Evolutionary conservation across 192 early-diverging fungal genomes (phyloP).

Genomic region (Funneliformis geosporum): DNA sequence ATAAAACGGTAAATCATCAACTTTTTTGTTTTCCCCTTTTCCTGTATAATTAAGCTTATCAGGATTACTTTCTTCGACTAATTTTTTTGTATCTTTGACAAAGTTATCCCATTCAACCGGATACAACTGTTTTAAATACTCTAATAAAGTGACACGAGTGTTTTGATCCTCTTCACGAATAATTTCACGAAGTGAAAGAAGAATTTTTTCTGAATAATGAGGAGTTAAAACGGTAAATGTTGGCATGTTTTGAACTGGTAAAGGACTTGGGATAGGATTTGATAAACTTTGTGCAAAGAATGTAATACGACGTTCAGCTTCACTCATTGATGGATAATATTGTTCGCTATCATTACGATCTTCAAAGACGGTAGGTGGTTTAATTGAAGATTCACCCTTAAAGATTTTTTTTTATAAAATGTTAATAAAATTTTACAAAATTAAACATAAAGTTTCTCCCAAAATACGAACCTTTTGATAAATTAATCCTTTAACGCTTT

Average conservation of each 20-base stretch:
- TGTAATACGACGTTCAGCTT: slow-evolving; percentile 80
- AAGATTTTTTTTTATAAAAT: slow-evolving; percentile 71
- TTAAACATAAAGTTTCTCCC: slow-evolving; percentile 1
- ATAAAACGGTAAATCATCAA: slow-evolving; percentile 80
- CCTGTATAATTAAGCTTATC: slow-evolving; percentile 43
- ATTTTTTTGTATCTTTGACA: slow-evolving; percentile 80
- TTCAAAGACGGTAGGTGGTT: slow-evolving; percentile 76
- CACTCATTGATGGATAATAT: slow-evolving; percentile 71
- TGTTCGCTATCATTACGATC: slow-evolving; percentile 74
- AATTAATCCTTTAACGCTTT: slow-evolving; percentile 72
- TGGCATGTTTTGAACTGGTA: slow-evolving; percentile 82
- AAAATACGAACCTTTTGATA: slow-evolving; percentile 66
- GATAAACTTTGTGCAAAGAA: slow-evolving; percentile 88
- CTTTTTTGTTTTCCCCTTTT: slow-evolving; percentile 64
- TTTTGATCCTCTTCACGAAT: slow-evolving; percentile 81
- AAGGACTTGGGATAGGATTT: slow-evolving; percentile 74
- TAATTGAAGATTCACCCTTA: slow-evolving; percentile 59
- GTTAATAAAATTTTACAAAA: background rate
- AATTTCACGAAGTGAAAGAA: slow-evolving; percentile 80
- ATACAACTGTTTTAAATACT: slow-evolving; percentile 80
- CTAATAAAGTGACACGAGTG: slow-evolving; percentile 77
- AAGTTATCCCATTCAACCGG: slow-evolving; percentile 89
- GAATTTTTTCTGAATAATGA: slow-evolving; percentile 84
- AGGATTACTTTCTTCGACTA: slow-evolving; percentile 49
- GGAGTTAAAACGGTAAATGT: slow-evolving; percentile 83